Evolutionary conservation across 1,284 basidiomycete species (phyloP).

Genomic region (Ceratobasidium sp.): DNA sequence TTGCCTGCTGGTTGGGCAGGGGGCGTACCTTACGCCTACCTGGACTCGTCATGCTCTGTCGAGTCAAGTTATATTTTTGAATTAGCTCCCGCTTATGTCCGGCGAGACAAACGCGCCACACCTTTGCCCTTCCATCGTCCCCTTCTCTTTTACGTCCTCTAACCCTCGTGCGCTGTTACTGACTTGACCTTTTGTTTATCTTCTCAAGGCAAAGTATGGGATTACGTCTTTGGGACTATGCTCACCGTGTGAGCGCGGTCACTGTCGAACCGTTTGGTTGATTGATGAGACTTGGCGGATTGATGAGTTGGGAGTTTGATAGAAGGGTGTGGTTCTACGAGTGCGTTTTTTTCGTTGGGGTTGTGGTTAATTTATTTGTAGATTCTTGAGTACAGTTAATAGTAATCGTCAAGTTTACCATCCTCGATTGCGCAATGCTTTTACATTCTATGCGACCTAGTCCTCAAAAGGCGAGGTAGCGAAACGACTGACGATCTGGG

Average conservation of each 20-base stretch:
- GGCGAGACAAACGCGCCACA: not conserved
- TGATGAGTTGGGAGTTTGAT: too few relatives aligned
- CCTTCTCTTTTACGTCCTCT: not conserved
- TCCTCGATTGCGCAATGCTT: too few relatives aligned
- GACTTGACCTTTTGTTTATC: conserved; percentile 46
- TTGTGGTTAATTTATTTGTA: too few relatives aligned
- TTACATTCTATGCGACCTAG: too few relatives aligned
- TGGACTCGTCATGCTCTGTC: conserved; percentile 43
- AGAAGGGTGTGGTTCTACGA: too few relatives aligned
- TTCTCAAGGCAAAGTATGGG: conserved; percentile 87
- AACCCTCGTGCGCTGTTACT: not conserved
- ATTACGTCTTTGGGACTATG: conserved; percentile 90
- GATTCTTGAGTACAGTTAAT: too few relatives aligned
- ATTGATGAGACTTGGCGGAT: too few relatives aligned
- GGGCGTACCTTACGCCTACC: not conserved
- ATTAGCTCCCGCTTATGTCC: not conserved
- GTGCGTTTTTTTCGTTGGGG: too few relatives aligned
- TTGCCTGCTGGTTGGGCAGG: not conserved
- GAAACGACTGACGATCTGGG: too few relatives aligned
- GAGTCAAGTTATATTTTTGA: not conserved
- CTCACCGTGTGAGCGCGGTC: conserved; percentile 66
- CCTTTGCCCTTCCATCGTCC: not conserved
- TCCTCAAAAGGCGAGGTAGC: too few relatives aligned
- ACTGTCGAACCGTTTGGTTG: too few relatives aligned
- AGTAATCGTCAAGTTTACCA: too few relatives aligned